These are phyloP conservation scores for Microdochium bolleyi DNA, from an alignment of 2,329 filamentous ascomycete species.

Conservation along the genomic window DNA sequence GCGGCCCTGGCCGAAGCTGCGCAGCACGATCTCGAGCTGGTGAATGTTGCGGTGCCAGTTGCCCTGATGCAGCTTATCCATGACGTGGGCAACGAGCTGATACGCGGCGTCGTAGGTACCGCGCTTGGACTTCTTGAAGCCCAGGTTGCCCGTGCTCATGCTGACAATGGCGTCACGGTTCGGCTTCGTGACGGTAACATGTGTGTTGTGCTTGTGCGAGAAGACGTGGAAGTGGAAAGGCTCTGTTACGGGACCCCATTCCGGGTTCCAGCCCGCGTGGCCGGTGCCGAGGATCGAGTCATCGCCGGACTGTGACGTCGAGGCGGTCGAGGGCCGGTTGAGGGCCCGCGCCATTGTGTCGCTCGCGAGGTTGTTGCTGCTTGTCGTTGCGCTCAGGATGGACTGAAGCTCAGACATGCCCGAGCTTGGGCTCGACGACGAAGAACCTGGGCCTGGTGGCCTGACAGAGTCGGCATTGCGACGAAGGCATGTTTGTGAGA, in stretches of 20 bases:
- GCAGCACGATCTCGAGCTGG: constrained; percentile 69
- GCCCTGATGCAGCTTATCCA: constrained; percentile 77
- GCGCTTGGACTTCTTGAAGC: constrained; percentile 77
- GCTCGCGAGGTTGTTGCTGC: background rate
- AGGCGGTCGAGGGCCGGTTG: background rate
- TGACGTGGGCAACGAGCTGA: constrained; percentile 76
- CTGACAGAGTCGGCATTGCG: background rate
- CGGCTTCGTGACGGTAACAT: constrained; percentile 82
- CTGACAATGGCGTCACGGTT: constrained; percentile 73
- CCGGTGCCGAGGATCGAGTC: background rate
- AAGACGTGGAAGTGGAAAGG: constrained; percentile 85
- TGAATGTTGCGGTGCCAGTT: constrained; percentile 70
- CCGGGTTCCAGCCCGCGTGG: constrained; percentile 2
- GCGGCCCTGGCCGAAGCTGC: constrained; percentile 79
- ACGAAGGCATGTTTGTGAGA: constrained; percentile 27
- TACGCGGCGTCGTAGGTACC: constrained; percentile 87
- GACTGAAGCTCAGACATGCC: constrained; percentile 47
- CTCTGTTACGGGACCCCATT: constrained; percentile 32
- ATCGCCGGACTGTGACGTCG: background rate
- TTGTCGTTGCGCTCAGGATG: background rate
- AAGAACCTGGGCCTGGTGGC: background rate
- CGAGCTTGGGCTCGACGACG: constrained; percentile 41
- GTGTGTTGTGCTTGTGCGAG: constrained; percentile 87
- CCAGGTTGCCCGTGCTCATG: constrained; percentile 77
- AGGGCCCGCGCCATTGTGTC: background rate